Evolutionary conservation across 2,329 filamentous ascomycete species (phyloP).

Genomic region (Tolypocladium guangdongense): DNA sequence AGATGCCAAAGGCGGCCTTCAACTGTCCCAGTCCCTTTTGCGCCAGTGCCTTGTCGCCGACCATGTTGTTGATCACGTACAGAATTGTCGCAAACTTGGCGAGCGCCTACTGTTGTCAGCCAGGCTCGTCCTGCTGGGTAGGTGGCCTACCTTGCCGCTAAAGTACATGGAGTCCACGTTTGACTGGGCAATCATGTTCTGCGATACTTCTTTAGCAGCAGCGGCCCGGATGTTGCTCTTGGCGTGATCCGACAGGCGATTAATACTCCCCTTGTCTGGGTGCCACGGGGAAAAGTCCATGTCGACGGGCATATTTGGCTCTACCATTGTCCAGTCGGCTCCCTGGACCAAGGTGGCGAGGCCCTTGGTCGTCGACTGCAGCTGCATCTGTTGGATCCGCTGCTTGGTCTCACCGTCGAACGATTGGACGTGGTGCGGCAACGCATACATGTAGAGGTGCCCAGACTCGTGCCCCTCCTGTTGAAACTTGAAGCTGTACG

Average conservation of each 20-base stretch:
- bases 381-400: conserved; percentile 40
- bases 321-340: conserved; percentile 67
- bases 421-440: conserved; percentile 75
- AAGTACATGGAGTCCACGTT: conserved; percentile 86
- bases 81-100: conserved; percentile 66
- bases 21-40: conserved; percentile 48
- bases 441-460: conserved; percentile 69
- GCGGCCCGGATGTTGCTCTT: conserved; percentile 48
- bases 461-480: conserved; percentile 53
- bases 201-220: conserved; percentile 61
- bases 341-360: conserved; percentile 60
- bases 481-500: conserved; percentile 63
- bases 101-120: conserved; percentile 39
- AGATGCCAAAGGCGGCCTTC: conserved; percentile 55
- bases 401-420: conserved; percentile 51
- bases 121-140: no score
- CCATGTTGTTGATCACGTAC: conserved; percentile 52
- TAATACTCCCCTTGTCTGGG: conserved; percentile 36
- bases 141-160: conserved; percentile 58
- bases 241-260: conserved; percentile 38
- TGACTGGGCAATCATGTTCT: conserved; percentile 63
- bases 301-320: conserved; percentile 56
- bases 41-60: conserved; percentile 46
- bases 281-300: conserved; percentile 77
- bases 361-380: conserved; percentile 82